Percentiles rank a stretch among this genome's conserved stretches.
Conservation (phyloP, 805 yeast species). For the Candida tallmaniae region DNA sequence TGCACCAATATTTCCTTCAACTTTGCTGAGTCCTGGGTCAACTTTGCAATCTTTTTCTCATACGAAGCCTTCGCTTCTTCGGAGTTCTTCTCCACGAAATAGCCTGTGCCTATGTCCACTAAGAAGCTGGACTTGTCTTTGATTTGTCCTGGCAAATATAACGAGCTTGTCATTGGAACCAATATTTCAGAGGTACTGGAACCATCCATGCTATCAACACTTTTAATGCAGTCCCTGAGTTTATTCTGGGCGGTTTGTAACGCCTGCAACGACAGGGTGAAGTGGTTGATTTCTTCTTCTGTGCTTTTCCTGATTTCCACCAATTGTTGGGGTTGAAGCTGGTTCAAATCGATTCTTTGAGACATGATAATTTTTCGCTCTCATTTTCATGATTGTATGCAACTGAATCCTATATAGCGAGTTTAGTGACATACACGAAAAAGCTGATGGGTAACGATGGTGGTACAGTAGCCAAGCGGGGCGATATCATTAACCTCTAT, state of each 20-base stretch:
- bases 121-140: slow-evolving; percentile 62
- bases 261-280: slow-evolving; percentile 79
- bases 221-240: slow-evolving; percentile 73
- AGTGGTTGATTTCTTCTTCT: slow-evolving; percentile 81
- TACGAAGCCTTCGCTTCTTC: slow-evolving; percentile 69
- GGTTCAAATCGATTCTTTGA: slow-evolving; percentile 52
- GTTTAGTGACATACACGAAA: no score
- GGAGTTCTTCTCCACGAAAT: slow-evolving; percentile 76
- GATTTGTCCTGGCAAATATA: slow-evolving; percentile 84
- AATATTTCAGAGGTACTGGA: slow-evolving; percentile 47
- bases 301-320: slow-evolving; percentile 77
- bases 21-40: slow-evolving; percentile 68
- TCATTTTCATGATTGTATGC: slow-evolving; percentile 1
- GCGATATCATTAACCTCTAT: slow-evolving; percentile 40
- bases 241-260: slow-evolving; percentile 76
- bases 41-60: slow-evolving; percentile 64
- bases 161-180: slow-evolving; percentile 84
- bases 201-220: slow-evolving; percentile 54
- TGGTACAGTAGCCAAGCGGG: slow-evolving; percentile 61
- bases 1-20: slow-evolving; percentile 71
- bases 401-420: not conserved
- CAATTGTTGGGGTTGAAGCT: slow-evolving; percentile 79
- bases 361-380: no score
- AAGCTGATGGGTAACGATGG: slow-evolving; percentile 62
- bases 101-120: slow-evolving; percentile 96